Base-by-base conservation (phyloP, 371 early-diverging fungal species). In the Mortierella sp. region DNA sequence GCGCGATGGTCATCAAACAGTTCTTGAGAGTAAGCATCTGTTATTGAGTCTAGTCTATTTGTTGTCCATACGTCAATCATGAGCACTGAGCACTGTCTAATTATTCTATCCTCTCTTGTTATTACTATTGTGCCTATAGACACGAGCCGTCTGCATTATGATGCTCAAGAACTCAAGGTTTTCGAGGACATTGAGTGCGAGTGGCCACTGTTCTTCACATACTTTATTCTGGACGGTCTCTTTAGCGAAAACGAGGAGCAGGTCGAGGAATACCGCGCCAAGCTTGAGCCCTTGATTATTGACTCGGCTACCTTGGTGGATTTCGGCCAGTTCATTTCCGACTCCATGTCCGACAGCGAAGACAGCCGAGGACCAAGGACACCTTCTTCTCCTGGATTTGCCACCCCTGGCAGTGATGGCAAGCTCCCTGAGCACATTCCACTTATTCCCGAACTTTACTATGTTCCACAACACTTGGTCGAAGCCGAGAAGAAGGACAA, bases 161-260 rank as follows among this genome's bases (percentile, higher is more conserved):
- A 96, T 28, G 88, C 95, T 11, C 91, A 92, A 49, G 97, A 97
- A 73, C 89, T 97, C 62, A 90, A 91, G 75, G 87, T 94, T n/a
- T 97, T 97, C 80, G 95, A 96, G 72, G 84, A 90, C 64, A 92
- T 97, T 60, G 97, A 97, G 81, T 94, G 92, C 35, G 97, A 97
- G 83, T 97, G 97, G 97, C 97, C 97, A 5, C 81, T 97, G 14
- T 97, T 97, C 77, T 97, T 94, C 73, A 95, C 97, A 1, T 97
- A 96, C 73, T 86, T 96, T 85, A 90, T 97, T 40, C 84, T 97
- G 39, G 96, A 96, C 68, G 97, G 95, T 16, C 73, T 92, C 18
- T 95, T 96, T 76, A 88, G 88, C 5, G 94, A 88, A 0, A 90
- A 95, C 66, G 73, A 78, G 45, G 86, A 88, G 1, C 92, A 92